Evolutionary conservation across 257 asterid genomes (phyloP).

Genomic region (Jacaranda copaia): DNA sequence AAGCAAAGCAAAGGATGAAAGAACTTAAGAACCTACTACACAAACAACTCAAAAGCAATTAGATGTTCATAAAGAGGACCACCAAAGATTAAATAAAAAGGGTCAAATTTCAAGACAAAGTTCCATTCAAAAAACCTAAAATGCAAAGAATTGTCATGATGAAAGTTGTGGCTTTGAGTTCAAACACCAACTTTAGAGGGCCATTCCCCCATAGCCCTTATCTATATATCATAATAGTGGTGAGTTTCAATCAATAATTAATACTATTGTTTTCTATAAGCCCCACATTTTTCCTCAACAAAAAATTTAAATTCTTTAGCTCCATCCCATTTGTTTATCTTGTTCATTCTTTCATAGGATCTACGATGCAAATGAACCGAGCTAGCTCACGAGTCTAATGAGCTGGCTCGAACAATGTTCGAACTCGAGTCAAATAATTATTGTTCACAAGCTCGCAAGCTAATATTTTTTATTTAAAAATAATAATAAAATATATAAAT

Average conservation of each 20-base stretch:
- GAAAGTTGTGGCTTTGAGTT: slow-evolving; percentile 27
- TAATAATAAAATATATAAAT: no score
- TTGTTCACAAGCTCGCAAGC: no score
- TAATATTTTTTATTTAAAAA: no score
- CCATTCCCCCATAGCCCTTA: slow-evolving; percentile 15
- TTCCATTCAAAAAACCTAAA: slow-evolving; percentile 20
- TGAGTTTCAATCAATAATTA: slow-evolving; percentile 18
- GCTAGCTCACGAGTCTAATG: no score
- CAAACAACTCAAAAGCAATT: background rate
- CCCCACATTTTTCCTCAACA: background rate
- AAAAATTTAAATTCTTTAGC: background rate
- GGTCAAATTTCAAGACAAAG: slow-evolving; percentile 15
- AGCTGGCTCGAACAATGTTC: no score
- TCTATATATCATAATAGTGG: slow-evolving; percentile 13
- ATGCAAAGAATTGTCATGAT: slow-evolving; percentile 32
- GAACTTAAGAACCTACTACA: background rate
- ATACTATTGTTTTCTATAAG: background rate
- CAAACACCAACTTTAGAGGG: slow-evolving; percentile 32
- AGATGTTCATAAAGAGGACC: background rate
- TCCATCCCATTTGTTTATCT: background rate
- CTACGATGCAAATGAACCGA: no score
- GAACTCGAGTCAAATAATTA: no score
- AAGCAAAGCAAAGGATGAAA: slow-evolving; percentile 11
- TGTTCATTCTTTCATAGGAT: background rate
- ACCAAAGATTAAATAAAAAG: background rate